Base-by-base conservation (phyloP, 1,139 yeast genomes). In the Zygoascus sp. region DNA sequence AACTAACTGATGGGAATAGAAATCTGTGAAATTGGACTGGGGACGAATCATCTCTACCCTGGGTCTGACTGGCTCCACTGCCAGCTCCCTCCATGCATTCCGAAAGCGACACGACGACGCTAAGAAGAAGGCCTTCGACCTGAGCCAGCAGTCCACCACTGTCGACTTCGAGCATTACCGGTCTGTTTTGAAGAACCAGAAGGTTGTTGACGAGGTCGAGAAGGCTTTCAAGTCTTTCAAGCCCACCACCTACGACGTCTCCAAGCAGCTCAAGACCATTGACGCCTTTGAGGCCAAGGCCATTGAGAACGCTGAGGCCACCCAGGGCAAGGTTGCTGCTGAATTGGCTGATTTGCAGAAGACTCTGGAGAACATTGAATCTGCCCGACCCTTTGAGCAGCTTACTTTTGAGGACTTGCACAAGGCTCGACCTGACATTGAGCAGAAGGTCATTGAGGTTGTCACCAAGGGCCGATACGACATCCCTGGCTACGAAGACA, bases 71-170 rank as follows among this genome's bases (percentile, higher is more conserved):
- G 98, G 98, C 53, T 73, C 83, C 66, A 92, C 98, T 56, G 95
- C 96, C 53, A 68, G 87, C 50, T 80, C 95, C 40, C 77, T 92
- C 67, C 79, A 92, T 50, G 79, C 95, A 38, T 92, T 92, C 84
- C 92, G 90, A 76, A 92, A 94, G 85, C 86, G 99, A 79, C 84
- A 88, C 72, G 97, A 92, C 64, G 98, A 92, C 68, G 97, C 98
- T 61, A 84, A 89, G 75, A 84, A 88, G 74, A 79, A 79, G 65
- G 73, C 85, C 61, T 72, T 76, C 59, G 81, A 81, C 54, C 77
- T 90, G 61, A 75, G 80, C 65, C 73, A 77, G 60, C 92, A 86
- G 72, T 71, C 88, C 54, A 76, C 87, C 53, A 75, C 74, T 39
- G 88, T 92, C 54, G 96, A 92, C 72, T 92, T 90, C 59, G 69